Evolutionary conservation across 352 stramenopile species (phyloP).

Genomic region (Pythium chondricola): DNA sequence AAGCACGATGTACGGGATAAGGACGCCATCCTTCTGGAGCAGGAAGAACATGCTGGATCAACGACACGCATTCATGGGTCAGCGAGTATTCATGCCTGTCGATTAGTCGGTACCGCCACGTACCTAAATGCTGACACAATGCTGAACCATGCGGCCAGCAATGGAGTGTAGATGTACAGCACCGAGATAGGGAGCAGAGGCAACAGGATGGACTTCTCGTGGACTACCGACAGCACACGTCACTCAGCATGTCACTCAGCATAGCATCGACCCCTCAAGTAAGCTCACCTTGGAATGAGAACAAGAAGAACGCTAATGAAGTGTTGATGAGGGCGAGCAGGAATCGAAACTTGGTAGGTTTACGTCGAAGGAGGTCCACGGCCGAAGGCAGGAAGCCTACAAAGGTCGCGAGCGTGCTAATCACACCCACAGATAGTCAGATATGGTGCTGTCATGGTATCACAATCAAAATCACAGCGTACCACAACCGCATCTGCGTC

Average conservation of each 20-base stretch:
- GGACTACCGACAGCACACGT: constrained; percentile 70
- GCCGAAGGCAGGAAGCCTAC: constrained; percentile 84
- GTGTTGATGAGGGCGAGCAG: constrained; percentile 80
- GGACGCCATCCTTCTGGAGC: constrained; percentile 71
- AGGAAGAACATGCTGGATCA: constrained; percentile 76
- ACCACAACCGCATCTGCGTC: constrained; percentile 76
- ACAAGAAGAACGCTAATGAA: constrained; percentile 93
- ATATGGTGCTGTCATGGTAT: background rate
- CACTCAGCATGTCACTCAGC: background rate
- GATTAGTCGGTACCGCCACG: background rate
- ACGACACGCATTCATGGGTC: too few species aligned
- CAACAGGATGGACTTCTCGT: constrained; percentile 96
- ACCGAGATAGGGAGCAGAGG: constrained; percentile 89
- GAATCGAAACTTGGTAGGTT: constrained; percentile 64
- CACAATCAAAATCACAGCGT: constrained; percentile 2
- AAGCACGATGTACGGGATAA: constrained; percentile 66
- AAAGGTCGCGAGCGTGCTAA: constrained; percentile 72
- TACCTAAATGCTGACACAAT: constrained; percentile 82
- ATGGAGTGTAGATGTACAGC: constrained; percentile 51
- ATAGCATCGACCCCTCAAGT: background rate
- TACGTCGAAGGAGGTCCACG: constrained; percentile 58
- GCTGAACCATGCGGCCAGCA: constrained; percentile 73
- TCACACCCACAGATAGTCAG: background rate
- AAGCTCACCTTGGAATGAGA: constrained; percentile 90
- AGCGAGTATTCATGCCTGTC: background rate